Base-by-base conservation (phyloP, 2,329 filamentous ascomycete species). In the Thelonectria olida region DNA sequence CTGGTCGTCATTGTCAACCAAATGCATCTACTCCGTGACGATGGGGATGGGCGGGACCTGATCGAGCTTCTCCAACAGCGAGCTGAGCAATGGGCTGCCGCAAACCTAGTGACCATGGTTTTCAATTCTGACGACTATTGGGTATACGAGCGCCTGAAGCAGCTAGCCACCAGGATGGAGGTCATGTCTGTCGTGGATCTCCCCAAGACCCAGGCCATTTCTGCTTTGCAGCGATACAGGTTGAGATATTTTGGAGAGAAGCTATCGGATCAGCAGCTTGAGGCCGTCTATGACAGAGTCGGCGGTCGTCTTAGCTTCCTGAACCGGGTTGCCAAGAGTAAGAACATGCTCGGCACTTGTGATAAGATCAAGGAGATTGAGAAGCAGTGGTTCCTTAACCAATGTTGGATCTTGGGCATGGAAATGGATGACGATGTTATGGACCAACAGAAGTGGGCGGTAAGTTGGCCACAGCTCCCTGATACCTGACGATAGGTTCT, bases 41-140 rank as follows among this genome's bases (percentile, higher is more conserved):
- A 98, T 70, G 92, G 96, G 5, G 92, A 96, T 71, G 96, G 96
- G n/a, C 90, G 91, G 57, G 93, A 98, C 74, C 82, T 99, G 13
- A 88, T 99, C 41, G 96, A 99, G 77, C 87, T 99, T 50, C 88
- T 99, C 27, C 96, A 99, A 73, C 96, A 99, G 75, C 88, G 94
- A 28, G 95, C 96, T 1, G 96, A 99, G 78, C 92, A 96, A 76
- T 99, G 96, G 96, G 95, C 96, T 1, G 96, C 95, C 1, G 88
- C 92, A 19, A 95, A 93, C 66, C 85, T 99, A 8, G 92, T 96
- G 27, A 98, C 96, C 1, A 87, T 93, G 83, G 89, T 99, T 31
- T 93, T 99, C 80, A 98, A 97, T 78, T 94, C 90, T 54, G 96
- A 99, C 77, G 96, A 98, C 75, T 99, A 97, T 79, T 99, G 96